Percentiles rank a stretch among this genome's conserved stretches.
These are phyloP conservation scores for Irpex sp. DNA, from an alignment of 1,284 basidiomycete genomes.

Conservation along the genomic window DNA sequence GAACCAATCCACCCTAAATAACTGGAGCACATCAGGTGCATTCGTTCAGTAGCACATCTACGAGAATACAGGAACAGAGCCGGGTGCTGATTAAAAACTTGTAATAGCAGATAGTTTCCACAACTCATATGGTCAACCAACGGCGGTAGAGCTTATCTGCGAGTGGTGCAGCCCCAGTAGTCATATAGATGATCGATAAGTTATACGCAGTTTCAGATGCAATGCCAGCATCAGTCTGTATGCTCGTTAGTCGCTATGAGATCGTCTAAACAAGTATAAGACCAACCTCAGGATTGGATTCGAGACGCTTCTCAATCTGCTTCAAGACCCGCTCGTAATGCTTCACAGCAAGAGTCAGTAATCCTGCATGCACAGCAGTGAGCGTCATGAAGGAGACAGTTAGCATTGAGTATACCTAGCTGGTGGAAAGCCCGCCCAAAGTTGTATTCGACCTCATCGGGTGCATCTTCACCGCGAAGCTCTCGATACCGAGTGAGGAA, in stretches of 20 bases:
- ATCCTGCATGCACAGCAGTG: slow-evolving; percentile 41
- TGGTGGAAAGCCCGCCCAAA: slow-evolving; percentile 90
- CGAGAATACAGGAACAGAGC: too few relatives aligned
- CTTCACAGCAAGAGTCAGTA: slow-evolving; percentile 75
- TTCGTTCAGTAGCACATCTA: too few relatives aligned
- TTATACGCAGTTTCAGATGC: slow-evolving; percentile 85
- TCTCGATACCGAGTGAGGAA: slow-evolving; percentile 78
- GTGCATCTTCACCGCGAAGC: slow-evolving; percentile 40
- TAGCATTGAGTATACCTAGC: slow-evolving; percentile 52
- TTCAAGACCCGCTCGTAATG: slow-evolving; percentile 81
- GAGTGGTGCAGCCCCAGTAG: slow-evolving; percentile 68
- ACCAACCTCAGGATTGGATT: slow-evolving; percentile 21
- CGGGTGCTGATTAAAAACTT: too few relatives aligned
- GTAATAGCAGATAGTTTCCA: too few relatives aligned
- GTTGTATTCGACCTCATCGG: slow-evolving; percentile 87
- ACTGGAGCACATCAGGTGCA: too few relatives aligned
- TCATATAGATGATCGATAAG: slow-evolving; percentile 76
- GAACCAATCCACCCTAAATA: too few relatives aligned
- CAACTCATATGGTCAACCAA: slow-evolving; percentile 49
- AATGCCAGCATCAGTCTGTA: slow-evolving; percentile 41
- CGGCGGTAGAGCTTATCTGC: slow-evolving; percentile 62
- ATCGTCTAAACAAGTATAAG: not conserved
- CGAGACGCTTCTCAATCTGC: slow-evolving; percentile 41
- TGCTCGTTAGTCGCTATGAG: not conserved
- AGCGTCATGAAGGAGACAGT: not conserved